Evolutionary conservation across 192 early-diverging fungal species (phyloP).

Genomic region (Podila epicladia): DNA sequence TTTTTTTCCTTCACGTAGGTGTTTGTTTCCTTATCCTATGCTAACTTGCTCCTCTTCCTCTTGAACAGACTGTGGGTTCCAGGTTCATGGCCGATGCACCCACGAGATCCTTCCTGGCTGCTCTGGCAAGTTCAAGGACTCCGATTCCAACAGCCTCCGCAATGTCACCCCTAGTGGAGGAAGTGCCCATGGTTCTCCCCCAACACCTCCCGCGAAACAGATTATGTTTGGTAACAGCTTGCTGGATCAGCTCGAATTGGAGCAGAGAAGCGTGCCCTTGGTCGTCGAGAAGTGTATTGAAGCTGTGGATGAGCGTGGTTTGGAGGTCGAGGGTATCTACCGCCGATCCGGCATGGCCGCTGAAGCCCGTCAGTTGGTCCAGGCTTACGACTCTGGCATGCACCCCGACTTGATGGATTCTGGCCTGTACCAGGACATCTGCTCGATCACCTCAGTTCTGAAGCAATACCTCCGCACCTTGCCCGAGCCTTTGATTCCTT

Average conservation of each 20-base stretch:
- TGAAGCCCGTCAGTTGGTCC: slow-evolving; percentile 72
- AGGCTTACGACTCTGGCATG: slow-evolving; percentile 68
- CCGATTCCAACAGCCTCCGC: slow-evolving; percentile 34
- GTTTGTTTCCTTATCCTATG: neutral
- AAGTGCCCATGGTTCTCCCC: slow-evolving; percentile 39
- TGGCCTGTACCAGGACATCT: slow-evolving; percentile 73
- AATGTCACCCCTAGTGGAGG: slow-evolving; percentile 12
- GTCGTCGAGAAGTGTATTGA: slow-evolving; percentile 73
- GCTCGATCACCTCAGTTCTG: slow-evolving; percentile 80
- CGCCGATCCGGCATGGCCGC: slow-evolving; percentile 81
- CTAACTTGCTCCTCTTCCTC: slow-evolving; percentile 1
- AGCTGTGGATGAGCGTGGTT: slow-evolving; percentile 69
- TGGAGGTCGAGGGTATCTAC: slow-evolving; percentile 85
- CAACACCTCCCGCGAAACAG: slow-evolving; percentile 24
- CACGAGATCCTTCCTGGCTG: slow-evolving; percentile 24
- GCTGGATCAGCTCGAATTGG: slow-evolving; percentile 60
- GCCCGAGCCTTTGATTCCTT: slow-evolving; percentile 78
- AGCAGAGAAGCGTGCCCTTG: slow-evolving; percentile 70
- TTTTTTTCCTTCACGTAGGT: neutral
- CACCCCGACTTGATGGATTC: slow-evolving; percentile 60
- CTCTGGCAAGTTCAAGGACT: slow-evolving; percentile 18
- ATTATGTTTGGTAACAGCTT: slow-evolving; percentile 77
- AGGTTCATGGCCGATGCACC: slow-evolving; percentile 57
- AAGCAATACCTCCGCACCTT: slow-evolving; percentile 85
- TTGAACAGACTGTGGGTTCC: slow-evolving; percentile 56